Conservation (phyloP, 768 basidiomycete species). For the Hemileccinum impolitum region DNA sequence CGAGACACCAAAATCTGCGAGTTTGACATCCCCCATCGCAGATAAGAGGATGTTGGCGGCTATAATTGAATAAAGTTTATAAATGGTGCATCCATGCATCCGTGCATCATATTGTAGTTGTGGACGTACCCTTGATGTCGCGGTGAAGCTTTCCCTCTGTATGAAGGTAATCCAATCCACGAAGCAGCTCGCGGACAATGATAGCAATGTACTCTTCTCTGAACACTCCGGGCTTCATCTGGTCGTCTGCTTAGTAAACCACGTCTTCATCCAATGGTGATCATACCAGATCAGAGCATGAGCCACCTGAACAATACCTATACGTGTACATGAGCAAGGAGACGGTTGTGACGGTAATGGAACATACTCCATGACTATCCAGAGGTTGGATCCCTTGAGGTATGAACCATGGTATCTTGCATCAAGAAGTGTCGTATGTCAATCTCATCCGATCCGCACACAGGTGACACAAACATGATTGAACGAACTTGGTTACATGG, state of each 20-base stretch:
- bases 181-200: conserved; percentile 86
- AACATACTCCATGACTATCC: conserved; percentile 97
- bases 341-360: background rate
- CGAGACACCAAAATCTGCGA: conserved; percentile 98
- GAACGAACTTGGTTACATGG: conserved; percentile 87
- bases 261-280: conserved; percentile 3
- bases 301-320: conserved; percentile 96
- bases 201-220: conserved; percentile 99
- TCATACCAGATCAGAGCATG: conserved; percentile 91
- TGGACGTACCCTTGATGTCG: conserved; percentile 88
- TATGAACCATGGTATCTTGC: conserved; percentile 91
- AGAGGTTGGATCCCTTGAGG: conserved; percentile 92
- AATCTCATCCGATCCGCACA: conserved; percentile 32
- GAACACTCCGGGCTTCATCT: conserved; percentile 99
- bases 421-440: conserved; percentile 26
- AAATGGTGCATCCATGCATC: background rate
- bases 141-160: conserved; percentile 95
- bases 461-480: conserved; percentile 21
- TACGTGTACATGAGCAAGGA: conserved; percentile 8
- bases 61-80: conserved; percentile 27
- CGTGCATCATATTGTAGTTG: background rate
- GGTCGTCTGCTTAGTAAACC: conserved; percentile 13
- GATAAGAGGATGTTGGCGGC: conserved; percentile 94
- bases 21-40: conserved; percentile 91
- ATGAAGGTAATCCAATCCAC: conserved; percentile 93